phyloP scores from a whole-genome alignment of 2,329 filamentous ascomycete genomes.

The Talaromyces sp. region DNA sequence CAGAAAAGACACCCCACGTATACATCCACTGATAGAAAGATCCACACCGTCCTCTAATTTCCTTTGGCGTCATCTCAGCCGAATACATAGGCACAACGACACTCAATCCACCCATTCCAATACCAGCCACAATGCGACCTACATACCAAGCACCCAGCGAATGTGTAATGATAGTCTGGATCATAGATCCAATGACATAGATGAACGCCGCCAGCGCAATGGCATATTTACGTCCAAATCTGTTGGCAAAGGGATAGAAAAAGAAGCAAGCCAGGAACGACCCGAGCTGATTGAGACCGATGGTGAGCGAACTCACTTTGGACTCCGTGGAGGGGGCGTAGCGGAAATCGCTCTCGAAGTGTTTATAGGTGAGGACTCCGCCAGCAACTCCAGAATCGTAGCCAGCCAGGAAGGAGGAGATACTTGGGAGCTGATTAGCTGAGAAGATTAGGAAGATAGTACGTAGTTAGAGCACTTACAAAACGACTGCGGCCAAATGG shows the following conservation, averaged over 20 bases:
- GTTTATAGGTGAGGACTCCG: slow-evolving; percentile 42
- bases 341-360: slow-evolving; percentile 38
- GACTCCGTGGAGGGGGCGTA: slow-evolving; percentile 36
- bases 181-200: slow-evolving; percentile 41
- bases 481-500: background rate
- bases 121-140: slow-evolving; percentile 43
- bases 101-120: slow-evolving; percentile 45
- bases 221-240: slow-evolving; percentile 41
- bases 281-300: slow-evolving; percentile 48
- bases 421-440: background rate
- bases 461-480: background rate
- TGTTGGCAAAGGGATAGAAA: slow-evolving; percentile 45
- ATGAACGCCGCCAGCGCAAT: slow-evolving; percentile 42
- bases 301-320: slow-evolving; percentile 42
- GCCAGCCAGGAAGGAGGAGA: slow-evolving; percentile 26
- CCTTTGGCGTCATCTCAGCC: slow-evolving; percentile 39
- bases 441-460: background rate
- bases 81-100: slow-evolving; percentile 38
- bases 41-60: slow-evolving; percentile 45
- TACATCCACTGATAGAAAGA: slow-evolving; percentile 50
- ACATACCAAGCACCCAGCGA: slow-evolving; percentile 43
- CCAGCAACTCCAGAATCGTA: slow-evolving; percentile 27
- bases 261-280: slow-evolving; percentile 49
- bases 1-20: slow-evolving; percentile 45
- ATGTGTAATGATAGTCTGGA: slow-evolving; percentile 46